These are phyloP conservation scores for Chalaropsis ovoidea DNA, from an alignment of 2,329 filamentous ascomycete genomes.

Conservation along the genomic window DNA sequence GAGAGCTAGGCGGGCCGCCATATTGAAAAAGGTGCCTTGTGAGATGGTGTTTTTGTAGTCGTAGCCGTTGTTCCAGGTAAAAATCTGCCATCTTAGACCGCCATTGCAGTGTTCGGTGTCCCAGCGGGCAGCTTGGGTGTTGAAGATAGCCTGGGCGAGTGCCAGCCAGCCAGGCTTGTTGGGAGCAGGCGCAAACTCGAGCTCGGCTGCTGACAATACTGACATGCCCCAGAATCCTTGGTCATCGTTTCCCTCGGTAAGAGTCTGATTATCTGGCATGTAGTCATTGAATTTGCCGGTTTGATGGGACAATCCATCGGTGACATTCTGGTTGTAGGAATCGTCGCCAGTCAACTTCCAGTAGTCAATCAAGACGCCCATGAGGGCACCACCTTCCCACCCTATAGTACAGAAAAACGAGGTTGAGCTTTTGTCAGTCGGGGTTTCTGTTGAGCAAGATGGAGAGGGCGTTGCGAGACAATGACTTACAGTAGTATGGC, in stretches of 20 bases:
- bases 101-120: constrained; percentile 59
- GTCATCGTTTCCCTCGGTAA: constrained; percentile 62
- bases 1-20: constrained; percentile 57
- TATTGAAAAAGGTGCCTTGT: constrained; percentile 52
- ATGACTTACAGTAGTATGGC: constrained; percentile 24
- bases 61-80: constrained; percentile 69
- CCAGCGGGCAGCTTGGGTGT: constrained; percentile 66
- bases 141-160: constrained; percentile 70
- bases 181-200: constrained; percentile 50
- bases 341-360: constrained; percentile 73
- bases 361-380: constrained; percentile 65
- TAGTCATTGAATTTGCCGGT: constrained; percentile 63
- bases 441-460: background rate
- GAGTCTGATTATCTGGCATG: constrained; percentile 64
- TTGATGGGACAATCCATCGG: constrained; percentile 62
- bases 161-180: constrained; percentile 57
- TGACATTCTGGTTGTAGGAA: constrained; percentile 58
- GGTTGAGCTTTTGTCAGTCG: constrained; percentile 20
- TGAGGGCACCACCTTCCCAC: constrained; percentile 68
- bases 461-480: background rate
- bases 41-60: constrained; percentile 63
- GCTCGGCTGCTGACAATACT: constrained; percentile 60
- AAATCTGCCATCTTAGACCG: constrained; percentile 77
- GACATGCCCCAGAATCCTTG: constrained; percentile 66
- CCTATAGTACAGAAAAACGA: constrained; percentile 38